Evolutionary conservation across 2,329 filamentous ascomycete species (phyloP).

Genomic region (Penicillium hordei): DNA sequence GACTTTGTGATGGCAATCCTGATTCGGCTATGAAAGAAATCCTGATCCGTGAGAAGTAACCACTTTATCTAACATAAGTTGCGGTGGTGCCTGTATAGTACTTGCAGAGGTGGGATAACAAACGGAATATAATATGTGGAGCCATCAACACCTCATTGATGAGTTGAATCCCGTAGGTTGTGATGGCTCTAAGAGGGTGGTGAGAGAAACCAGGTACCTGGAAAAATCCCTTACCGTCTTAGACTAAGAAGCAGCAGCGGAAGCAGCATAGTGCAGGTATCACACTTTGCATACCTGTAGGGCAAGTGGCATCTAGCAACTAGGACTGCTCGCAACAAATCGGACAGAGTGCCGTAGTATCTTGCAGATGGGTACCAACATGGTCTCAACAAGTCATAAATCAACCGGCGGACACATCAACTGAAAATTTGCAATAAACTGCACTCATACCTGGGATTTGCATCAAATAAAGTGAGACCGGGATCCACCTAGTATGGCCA

Average conservation of each 20-base stretch:
- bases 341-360: slow-evolving; percentile 7
- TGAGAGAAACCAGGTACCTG: slow-evolving; percentile 71
- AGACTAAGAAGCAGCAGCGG: slow-evolving; percentile 51
- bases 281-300: slow-evolving; percentile 78
- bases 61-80: slow-evolving; percentile 20
- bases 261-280: slow-evolving; percentile 71
- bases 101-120: slow-evolving; percentile 69
- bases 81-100: slow-evolving; percentile 48
- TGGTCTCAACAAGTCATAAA: slow-evolving; percentile 3
- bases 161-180: slow-evolving; percentile 35
- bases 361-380: slow-evolving; percentile 8
- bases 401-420: neutral
- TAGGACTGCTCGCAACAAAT: slow-evolving; percentile 1
- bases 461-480: slow-evolving; percentile 16
- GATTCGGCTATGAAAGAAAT: neutral
- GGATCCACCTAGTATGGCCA: neutral
- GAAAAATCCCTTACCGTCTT: slow-evolving; percentile 66
- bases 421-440: slow-evolving; percentile 13
- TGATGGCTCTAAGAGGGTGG: slow-evolving; percentile 54
- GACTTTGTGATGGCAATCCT: neutral
- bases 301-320: slow-evolving; percentile 36
- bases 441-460: slow-evolving; percentile 8
- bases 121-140: slow-evolving; percentile 68
- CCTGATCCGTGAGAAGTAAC: neutral
- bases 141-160: slow-evolving; percentile 65